Percentiles rank a stretch among this genome's conserved stretches.
Conservation (phyloP, 2,329 filamentous ascomycete species). For the Tolypocladium paradoxum region DNA sequence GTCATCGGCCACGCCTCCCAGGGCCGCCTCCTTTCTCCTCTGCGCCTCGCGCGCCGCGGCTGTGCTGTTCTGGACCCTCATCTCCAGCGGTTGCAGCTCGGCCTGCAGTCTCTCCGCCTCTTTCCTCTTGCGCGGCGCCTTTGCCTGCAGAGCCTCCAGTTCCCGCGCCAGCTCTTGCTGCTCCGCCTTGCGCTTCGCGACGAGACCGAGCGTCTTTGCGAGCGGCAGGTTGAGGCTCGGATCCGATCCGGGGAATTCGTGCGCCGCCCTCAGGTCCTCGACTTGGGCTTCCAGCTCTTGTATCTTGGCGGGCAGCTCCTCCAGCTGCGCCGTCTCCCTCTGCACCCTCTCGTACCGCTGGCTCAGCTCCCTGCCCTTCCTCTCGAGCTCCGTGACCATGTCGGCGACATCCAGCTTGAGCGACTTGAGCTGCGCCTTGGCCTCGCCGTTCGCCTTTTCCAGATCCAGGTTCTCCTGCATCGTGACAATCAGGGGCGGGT, state of each 20-base stretch:
- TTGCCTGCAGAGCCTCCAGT: conserved; percentile 50
- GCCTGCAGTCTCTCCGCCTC: conserved; percentile 56
- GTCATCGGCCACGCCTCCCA: conserved; percentile 59
- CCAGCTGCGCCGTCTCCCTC: conserved; percentile 35
- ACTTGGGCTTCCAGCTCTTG: conserved; percentile 37
- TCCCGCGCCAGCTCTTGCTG: conserved; percentile 49
- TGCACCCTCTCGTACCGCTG: conserved; percentile 39
- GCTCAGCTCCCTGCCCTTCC: conserved; percentile 47
- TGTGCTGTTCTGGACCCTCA: conserved; percentile 52
- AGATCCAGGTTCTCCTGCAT: conserved; percentile 71
- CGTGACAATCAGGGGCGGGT: conserved; percentile 77
- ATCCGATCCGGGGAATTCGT: conserved; percentile 23
- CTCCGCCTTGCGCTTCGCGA: conserved; percentile 39
- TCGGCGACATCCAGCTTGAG: conserved; percentile 70
- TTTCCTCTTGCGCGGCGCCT: conserved; percentile 53
- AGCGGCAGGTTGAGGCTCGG: conserved; percentile 45
- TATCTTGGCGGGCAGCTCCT: conserved; percentile 40
- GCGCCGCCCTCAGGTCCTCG: conserved; percentile 29
- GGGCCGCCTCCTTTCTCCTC: conserved; percentile 53
- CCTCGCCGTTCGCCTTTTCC: conserved; percentile 54
- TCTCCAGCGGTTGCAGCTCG: conserved; percentile 59
- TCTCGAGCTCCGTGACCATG: conserved; percentile 63
- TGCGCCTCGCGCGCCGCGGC: conserved; percentile 61
- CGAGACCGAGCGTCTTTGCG: conserved; percentile 42
- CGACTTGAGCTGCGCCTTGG: conserved; percentile 66